Evolutionary conservation across 495 filamentous ascomycete species (phyloP).

Genomic region (Aspergillus saccharolyticus): DNA sequence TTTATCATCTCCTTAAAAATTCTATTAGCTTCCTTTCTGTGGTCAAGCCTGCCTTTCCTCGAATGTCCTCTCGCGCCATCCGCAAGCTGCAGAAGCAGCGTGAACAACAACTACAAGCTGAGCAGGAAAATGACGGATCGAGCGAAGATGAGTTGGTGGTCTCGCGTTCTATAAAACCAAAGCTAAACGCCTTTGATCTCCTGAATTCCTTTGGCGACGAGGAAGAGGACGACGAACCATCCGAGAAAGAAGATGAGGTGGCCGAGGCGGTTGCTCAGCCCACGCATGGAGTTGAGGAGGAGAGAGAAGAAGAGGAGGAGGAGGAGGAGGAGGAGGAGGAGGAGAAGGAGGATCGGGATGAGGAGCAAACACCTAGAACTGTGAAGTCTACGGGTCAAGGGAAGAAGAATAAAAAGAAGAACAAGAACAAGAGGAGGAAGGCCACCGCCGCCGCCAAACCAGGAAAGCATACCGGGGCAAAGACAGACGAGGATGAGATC

Average conservation of each 20-base stretch:
- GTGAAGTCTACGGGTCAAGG: slow-evolving; percentile 17
- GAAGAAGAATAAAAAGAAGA: slow-evolving; percentile 43
- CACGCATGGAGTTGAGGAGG: slow-evolving; percentile 32
- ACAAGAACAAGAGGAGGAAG: slow-evolving; percentile 48
- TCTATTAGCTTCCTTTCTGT: too few relatives aligned
- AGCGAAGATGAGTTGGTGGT: slow-evolving; percentile 43
- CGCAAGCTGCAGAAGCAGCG: slow-evolving; percentile 66
- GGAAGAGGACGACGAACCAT: slow-evolving; percentile 21
- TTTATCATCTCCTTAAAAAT: too few relatives aligned
- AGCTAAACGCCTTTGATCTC: slow-evolving; percentile 48
- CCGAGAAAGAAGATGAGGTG: slow-evolving; percentile 33
- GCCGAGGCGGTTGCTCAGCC: slow-evolving; percentile 21
- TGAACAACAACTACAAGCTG: slow-evolving; percentile 46
- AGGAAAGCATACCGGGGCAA: slow-evolving; percentile 14
- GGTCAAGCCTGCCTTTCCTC: too few relatives aligned
- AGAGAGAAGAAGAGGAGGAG: slow-evolving; percentile 21
- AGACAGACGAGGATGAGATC: slow-evolving; percentile 66
- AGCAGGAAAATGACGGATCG: slow-evolving; percentile 47
- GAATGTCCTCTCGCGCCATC: slow-evolving; percentile 77
- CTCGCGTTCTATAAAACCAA: slow-evolving; percentile 30
- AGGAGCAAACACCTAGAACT: slow-evolving; percentile 16
- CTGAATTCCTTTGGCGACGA: slow-evolving; percentile 48
- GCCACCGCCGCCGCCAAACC: slow-evolving; percentile 20
- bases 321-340: slow-evolving; percentile 22
- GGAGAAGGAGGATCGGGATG: slow-evolving; percentile 34